phyloP scores from a whole-genome alignment of 1,284 basidiomycete genomes.

The Vanrija humicola region DNA sequence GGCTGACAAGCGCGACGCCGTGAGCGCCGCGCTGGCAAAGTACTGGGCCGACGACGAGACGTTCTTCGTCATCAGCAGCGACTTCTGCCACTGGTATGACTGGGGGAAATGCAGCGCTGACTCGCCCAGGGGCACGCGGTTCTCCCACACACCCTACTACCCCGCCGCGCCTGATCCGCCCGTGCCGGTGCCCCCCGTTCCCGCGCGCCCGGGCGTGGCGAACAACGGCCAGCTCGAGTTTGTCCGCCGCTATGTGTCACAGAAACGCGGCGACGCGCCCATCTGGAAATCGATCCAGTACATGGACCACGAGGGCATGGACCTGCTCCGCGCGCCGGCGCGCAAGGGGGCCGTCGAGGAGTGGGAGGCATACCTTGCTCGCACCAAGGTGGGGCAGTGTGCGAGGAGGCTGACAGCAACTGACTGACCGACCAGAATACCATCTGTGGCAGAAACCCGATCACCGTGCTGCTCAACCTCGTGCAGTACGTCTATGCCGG shows the following conservation, averaged over 20 bases:
- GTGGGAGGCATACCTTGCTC: conserved; percentile 70
- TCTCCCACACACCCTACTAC: conserved; percentile 88
- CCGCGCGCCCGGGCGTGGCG: background rate
- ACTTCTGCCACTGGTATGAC: conserved; percentile 94
- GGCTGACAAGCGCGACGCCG: conserved; percentile 58
- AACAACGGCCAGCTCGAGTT: conserved; percentile 56
- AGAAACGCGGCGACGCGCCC: conserved; percentile 61
- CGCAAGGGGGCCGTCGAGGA: conserved; percentile 56
- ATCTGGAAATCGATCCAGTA: conserved; percentile 56
- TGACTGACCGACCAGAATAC: conserved; percentile 64
- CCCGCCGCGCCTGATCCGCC: conserved; percentile 57
- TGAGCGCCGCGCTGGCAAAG: conserved; percentile 69
- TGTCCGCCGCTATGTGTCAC: background rate
- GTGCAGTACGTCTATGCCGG: conserved; percentile 60
- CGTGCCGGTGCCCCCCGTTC: conserved; percentile 52
- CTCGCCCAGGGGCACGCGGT: conserved; percentile 67
- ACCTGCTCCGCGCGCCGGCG: conserved; percentile 32
- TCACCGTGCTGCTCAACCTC: conserved; percentile 82
- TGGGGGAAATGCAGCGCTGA: background rate
- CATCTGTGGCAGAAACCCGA: conserved; percentile 93
- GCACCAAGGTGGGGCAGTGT: conserved; percentile 54
- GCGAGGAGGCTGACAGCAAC: background rate
- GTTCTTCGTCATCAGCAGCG: conserved; percentile 85
- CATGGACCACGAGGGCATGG: conserved; percentile 46
- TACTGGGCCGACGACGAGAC: conserved; percentile 74